phyloP scores from a whole-genome alignment of 768 basidiomycete species.

The Lanmaoa rubissima region DNA sequence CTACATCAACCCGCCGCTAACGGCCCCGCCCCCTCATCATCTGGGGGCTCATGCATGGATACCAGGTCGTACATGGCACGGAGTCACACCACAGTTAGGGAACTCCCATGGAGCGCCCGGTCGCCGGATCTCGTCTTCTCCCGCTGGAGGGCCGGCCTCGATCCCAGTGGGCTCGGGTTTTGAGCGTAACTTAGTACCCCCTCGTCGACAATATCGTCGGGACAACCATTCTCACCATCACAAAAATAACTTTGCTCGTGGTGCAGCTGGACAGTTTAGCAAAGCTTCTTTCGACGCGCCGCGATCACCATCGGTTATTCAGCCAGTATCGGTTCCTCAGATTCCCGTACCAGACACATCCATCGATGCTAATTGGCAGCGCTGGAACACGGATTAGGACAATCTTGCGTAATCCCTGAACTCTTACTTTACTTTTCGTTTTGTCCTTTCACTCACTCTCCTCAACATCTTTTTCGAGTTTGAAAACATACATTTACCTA shows the following conservation, averaged over 20 bases:
- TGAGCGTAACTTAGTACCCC: conserved; percentile 25
- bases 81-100: conserved; percentile 17
- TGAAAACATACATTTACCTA: background rate
- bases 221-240: conserved; percentile 29
- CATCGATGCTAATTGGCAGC: conserved; percentile 21
- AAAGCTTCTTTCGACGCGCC: conserved; percentile 16
- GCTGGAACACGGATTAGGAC: conserved; percentile 12
- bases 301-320: conserved; percentile 22
- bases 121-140: conserved; percentile 14
- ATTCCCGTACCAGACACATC: conserved; percentile 7
- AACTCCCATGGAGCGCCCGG: conserved; percentile 15
- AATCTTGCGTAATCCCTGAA: conserved; percentile 3
- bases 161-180: conserved; percentile 13
- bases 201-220: conserved; percentile 34
- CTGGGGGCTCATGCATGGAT: conserved; percentile 26
- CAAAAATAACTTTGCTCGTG: conserved; percentile 25
- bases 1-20: conserved; percentile 25
- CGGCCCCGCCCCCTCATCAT: conserved; percentile 17
- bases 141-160: conserved; percentile 15
- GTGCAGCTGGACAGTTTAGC: conserved; percentile 18
- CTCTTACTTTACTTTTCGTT: background rate
- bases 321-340: conserved; percentile 8
- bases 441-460: conserved; percentile 9
- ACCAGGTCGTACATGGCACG: conserved; percentile 25
- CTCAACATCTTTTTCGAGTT: background rate